Base-by-base conservation (phyloP, 2,329 filamentous ascomycete species). In the Ustilaginoidea virens region DNA sequence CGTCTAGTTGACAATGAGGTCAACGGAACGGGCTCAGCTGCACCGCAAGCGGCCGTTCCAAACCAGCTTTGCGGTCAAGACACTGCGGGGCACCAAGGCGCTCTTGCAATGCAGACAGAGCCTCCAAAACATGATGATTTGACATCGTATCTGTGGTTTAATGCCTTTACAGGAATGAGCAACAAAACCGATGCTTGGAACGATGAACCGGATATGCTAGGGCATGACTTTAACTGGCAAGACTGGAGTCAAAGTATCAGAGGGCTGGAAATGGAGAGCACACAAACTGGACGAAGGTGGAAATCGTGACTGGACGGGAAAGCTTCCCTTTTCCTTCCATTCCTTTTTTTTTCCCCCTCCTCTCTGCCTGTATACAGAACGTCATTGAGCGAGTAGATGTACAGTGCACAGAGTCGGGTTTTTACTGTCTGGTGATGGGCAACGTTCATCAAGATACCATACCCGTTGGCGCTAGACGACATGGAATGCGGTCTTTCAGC, bases 201-300 rank as follows among this genome's bases (percentile, higher is more conserved):
- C 5, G 52, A 54, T 27, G 49, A 56, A 15, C 39, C 50, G 24
- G 57, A 58, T 20, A 52, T 58, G 41, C 39, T 55, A 33, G 56
- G 58, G 2, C 48, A 52, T 3, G 51, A 55, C 5, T 63, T 64
- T 33, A 53, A 63, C 36, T 66, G 61, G 61, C 55, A 63, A 27
- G 55, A 56, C 31, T 66, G 61, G 56, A 57, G 55, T 32, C 52
- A 59, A 31, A 58, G 42, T 36, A 49, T 60, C 24, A 48, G 48
- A 17, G 53, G 52, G 0, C 33, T 58, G 31, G 55, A 55, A 40
- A 49, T 52, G 40, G 48, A 43, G 27, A 41, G 37, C 17, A 35
- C 36, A 1, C 41, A 43, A 23, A 29, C 37, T 5, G 39, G 30
- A 4, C 37, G 41, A 22, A 33, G 33, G 17, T 46, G 44, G 43